Base-by-base conservation (phyloP, 1,139 yeast genomes). In the Pichia sp. region DNA sequence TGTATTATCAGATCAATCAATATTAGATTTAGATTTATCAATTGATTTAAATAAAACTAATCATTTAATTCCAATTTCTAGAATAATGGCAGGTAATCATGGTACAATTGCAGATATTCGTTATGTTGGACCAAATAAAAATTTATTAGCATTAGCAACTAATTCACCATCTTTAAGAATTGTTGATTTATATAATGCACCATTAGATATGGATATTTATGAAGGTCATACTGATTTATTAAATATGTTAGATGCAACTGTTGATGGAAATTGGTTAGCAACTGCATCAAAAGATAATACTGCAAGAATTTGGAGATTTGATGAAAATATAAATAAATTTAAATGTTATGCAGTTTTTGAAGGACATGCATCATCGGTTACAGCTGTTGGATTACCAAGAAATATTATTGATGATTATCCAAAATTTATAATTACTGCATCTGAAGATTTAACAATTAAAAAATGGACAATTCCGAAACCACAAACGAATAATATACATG, bases 281-380 rank as follows among this genome's bases (percentile, higher is more conserved):
- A 84, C 97, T 3, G 97, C 92, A 0, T 83, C 95, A n/a, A 94
- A 92, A 64, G 99, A 92, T 61, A 75, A 79, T 52, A 81, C 81
- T 40, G 95, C 95, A 1, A 74, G 86, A 52, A 66, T 92, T 48
- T 92, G 99, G 99, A 73, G 68, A 55, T 79, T 74, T 63, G 65
- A 74, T 50, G 70, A 66, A 5, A 58, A 56, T 0, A 54, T 51
- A 1, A 67, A 60, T 2, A 62, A 56, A 25, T 87, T 85, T 54
- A 67, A 66, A 32, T 66, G 71, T 35, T 78, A 74, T 60, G 80
- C 87, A 1, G 71, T 74, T 20, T 86, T 84, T 61, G 73, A 73
- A 44, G 98, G 98, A 5, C 98, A 92, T 64, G 82, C 87, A 3
- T 87, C 92, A 1, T 74, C 95, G 1, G 84, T 92, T 6, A 84